Base-by-base conservation (phyloP, 2,329 filamentous ascomycete genomes). In the Magnaporthales sp. region DNA sequence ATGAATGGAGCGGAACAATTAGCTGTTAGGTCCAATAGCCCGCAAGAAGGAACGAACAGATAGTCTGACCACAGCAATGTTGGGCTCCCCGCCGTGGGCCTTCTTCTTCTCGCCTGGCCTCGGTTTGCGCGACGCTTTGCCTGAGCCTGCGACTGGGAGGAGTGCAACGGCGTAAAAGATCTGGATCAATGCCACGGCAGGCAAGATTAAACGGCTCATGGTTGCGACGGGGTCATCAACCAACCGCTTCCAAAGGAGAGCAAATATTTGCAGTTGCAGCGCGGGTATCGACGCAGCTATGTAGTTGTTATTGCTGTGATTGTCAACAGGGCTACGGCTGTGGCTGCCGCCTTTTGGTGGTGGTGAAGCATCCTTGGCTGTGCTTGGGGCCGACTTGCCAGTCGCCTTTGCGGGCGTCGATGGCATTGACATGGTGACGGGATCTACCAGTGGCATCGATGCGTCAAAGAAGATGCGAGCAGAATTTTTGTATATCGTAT, bases 131-230 rank as follows among this genome's bases (percentile, higher is more conserved):
- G 73, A 71, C 2, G 75, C 81, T 15, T 75, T 75, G 19, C 54
- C 54, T 66, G 82, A 78, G 67, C 86, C 79, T 2, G 86, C 87
- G 8, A 86, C 80, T 1, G 89, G 89, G 29, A 92, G 80, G 67
- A 89, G 90, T 56, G 86, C 70, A 13, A 88, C 76, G 4, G 84
- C 84, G 72, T 91, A 91, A 11, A 72, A 70, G 6, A 74, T 71
- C 69, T 77, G 74, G n/a, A 78, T 69, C 1, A 73, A 69, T 4
- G 70, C 70, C 6, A 75, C 64, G 7, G 75, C 67, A 3, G 73
- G 74, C 56, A 80, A 70, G 51, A 74, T 72, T 10, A 31, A 61
- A 3, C 66, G 69, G 32, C 68, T 65, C 73, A 78, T 73, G 7
- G 73, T 69, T 2, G 71, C 51, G 15, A 76, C 72, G n/a, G 72